A percentile compares a stretch with the other conserved stretches of the same genome.
These are phyloP conservation scores for Leccinum rimulosum DNA, from an alignment of 768 basidiomycete species.

Conservation along the genomic window DNA sequence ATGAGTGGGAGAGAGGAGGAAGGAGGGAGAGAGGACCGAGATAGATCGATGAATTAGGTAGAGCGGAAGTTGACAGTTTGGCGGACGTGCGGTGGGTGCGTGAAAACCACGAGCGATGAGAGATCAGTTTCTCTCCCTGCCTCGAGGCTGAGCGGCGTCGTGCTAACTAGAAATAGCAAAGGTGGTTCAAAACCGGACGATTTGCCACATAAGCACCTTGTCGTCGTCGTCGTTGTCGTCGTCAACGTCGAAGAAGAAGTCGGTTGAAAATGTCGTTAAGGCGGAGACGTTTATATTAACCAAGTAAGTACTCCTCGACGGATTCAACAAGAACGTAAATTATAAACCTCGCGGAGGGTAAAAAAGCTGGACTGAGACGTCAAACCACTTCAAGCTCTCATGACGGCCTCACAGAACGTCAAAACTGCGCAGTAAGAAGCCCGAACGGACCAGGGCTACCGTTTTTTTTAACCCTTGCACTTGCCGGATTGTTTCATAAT, in stretches of 20 bases:
- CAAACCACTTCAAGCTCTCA: constrained; percentile 3
- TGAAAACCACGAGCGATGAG: constrained; percentile 34
- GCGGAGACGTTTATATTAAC: constrained; percentile 17
- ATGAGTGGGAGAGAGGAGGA: constrained; percentile 21
- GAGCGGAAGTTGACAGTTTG: constrained; percentile 29
- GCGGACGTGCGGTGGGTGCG: constrained; percentile 35
- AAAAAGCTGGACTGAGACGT: constrained; percentile 12
- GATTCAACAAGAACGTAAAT: neutral
- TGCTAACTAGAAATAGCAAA: constrained; percentile 20
- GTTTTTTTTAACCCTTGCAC: neutral
- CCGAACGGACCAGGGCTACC: neutral
- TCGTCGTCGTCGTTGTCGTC: neutral
- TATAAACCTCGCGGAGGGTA: neutral
- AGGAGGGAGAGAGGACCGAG: constrained; percentile 23
- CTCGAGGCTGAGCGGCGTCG: constrained; percentile 29
- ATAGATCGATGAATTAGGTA: constrained; percentile 31
- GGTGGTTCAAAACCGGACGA: constrained; percentile 13
- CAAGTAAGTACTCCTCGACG: neutral
- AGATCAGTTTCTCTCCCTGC: constrained; percentile 23
- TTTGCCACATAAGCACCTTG: neutral
- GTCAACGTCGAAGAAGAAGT: constrained; percentile 14
- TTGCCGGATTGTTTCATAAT: constrained; percentile 3
- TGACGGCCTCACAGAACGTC: neutral
- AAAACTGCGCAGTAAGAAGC: constrained; percentile 13
- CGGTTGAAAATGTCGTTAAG: constrained; percentile 19